Percentiles rank a stretch among this genome's conserved stretches.
phyloP scores from a whole-genome alignment of 2,329 filamentous ascomycete genomes.

The Mollisia scopiformis region DNA sequence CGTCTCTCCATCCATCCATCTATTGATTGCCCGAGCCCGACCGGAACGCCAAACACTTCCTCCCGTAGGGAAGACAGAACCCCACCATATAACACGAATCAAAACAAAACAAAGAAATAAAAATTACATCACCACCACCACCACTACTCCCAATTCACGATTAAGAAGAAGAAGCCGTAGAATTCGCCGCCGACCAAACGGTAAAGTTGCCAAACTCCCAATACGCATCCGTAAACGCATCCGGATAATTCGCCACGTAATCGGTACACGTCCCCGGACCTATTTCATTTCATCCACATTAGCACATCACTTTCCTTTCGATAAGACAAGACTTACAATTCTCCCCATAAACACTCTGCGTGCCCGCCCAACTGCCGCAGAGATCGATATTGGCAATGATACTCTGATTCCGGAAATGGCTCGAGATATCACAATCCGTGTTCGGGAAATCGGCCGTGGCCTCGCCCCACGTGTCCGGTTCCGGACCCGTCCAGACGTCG shows the following conservation, averaged over 20 bases:
- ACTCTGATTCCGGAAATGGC: conserved; percentile 72
- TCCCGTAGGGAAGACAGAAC: too few species aligned
- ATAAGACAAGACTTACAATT: conserved; percentile 26
- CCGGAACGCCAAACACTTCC: too few species aligned
- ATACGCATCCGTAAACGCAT: conserved; percentile 34
- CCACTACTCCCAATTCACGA: too few species aligned
- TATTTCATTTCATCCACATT: too few species aligned
- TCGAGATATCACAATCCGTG: conserved; percentile 68
- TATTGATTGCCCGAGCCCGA: too few species aligned
- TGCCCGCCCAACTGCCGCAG: conserved; percentile 87
- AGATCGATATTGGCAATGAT: conserved; percentile 84
- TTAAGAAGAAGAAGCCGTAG: too few species aligned
- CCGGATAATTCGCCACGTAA: conserved; percentile 33
- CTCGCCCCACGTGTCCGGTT: conserved; percentile 47
- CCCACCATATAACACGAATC: too few species aligned
- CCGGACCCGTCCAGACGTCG: conserved; percentile 46
- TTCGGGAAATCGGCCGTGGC: conserved; percentile 52
- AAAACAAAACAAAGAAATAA: too few species aligned
- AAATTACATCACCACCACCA: too few species aligned
- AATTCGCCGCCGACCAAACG: conserved; percentile 30
- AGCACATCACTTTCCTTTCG: neutral
- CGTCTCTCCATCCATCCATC: too few species aligned
- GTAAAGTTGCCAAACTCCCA: conserved; percentile 35
- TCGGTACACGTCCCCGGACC: conserved; percentile 30
- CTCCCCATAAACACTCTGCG: conserved; percentile 34